phyloP scores from a whole-genome alignment of 345 rosid species.

The Populus deltoides region DNA sequence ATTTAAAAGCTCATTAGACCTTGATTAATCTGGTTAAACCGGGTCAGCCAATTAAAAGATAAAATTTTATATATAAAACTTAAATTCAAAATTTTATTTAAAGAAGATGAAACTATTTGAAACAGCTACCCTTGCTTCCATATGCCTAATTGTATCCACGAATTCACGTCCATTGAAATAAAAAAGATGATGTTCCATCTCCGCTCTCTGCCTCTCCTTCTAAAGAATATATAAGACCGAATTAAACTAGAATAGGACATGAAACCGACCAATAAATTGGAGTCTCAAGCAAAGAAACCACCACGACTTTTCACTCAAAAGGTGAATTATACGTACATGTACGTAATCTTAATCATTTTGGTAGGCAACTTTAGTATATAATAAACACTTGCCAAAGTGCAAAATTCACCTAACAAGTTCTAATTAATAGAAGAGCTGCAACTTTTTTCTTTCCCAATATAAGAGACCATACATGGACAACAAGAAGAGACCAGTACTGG shows the following conservation, averaged over 20 bases:
- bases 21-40: too few relatives aligned
- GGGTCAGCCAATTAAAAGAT: too few relatives aligned
- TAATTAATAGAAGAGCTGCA: not conserved
- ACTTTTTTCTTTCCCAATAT: too few relatives aligned
- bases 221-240: not conserved
- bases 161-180: not conserved
- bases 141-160: not conserved
- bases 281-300: conserved; percentile 26
- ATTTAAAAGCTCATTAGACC: too few relatives aligned
- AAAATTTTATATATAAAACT: too few relatives aligned
- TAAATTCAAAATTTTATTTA: too few relatives aligned
- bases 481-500: conserved; percentile 12
- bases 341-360: not conserved
- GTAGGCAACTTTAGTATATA: not conserved
- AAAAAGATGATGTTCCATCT: too few relatives aligned
- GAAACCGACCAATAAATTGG: conserved; percentile 36
- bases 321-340: not conserved
- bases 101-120: too few relatives aligned
- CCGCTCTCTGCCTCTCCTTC: not conserved
- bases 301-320: conserved; percentile 14
- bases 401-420: not conserved
- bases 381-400: not conserved
- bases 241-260: conserved; percentile 23
- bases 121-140: not conserved
- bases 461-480: conserved; percentile 18